A percentile compares a stretch with the other conserved stretches of the same genome.
Evolutionary conservation across 148 eudicot genomes (phyloP).

Genomic region (Chenopodium suecicum): DNA sequence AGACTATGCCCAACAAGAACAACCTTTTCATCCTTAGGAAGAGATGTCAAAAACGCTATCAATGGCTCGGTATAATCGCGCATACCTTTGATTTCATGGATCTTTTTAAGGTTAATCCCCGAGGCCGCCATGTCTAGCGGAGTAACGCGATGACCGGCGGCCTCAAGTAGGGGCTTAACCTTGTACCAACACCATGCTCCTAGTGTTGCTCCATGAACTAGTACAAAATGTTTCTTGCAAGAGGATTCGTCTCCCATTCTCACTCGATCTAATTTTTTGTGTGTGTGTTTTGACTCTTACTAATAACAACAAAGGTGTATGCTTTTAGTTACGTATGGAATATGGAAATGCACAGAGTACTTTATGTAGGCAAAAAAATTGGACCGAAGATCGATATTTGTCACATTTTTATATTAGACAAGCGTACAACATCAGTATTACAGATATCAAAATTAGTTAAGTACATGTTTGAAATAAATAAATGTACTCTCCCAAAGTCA

Average conservation of each 20-base stretch:
- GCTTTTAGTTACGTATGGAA: too few relatives aligned
- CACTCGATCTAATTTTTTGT: background rate
- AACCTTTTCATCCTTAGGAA: conserved; percentile 29
- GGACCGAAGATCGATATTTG: too few relatives aligned
- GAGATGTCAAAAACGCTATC: conserved; percentile 11
- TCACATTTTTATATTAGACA: too few relatives aligned
- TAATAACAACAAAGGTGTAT: background rate
- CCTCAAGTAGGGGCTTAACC: conserved; percentile 27
- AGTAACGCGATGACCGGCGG: conserved; percentile 30
- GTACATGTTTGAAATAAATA: too few relatives aligned
- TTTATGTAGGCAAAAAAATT: too few relatives aligned
- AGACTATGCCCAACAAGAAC: conserved; percentile 45
- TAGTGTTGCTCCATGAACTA: conserved; percentile 37
- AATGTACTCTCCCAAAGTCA: too few relatives aligned
- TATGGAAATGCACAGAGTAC: too few relatives aligned
- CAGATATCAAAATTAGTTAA: too few relatives aligned
- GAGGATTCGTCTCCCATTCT: background rate
- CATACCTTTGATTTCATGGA: conserved; percentile 20
- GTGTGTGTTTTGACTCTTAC: too few relatives aligned
- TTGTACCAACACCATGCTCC: conserved; percentile 53
- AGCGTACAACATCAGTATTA: too few relatives aligned
- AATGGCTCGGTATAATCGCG: conserved; percentile 33
- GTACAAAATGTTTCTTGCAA: conserved; percentile 30
- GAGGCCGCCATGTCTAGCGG: conserved; percentile 35
- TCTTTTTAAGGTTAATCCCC: conserved; percentile 21